phyloP scores from a whole-genome alignment of 768 basidiomycete genomes.

The Lentinula raphanica region DNA sequence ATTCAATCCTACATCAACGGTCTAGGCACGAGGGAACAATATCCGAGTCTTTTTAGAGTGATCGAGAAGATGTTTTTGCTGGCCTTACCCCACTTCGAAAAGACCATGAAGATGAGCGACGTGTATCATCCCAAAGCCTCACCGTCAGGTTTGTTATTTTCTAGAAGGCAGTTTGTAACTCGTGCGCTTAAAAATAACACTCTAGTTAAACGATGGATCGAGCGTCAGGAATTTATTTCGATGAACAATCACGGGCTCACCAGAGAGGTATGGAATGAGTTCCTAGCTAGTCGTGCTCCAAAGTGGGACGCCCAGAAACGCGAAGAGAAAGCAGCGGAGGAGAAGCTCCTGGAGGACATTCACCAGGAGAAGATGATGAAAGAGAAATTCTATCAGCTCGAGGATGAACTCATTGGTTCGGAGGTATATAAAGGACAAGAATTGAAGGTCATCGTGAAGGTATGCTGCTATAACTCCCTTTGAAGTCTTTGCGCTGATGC shows the following conservation, averaged over 20 bases:
- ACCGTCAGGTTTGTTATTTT: neutral
- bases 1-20: slow-evolving; percentile 17
- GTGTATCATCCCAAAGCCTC: neutral
- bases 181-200: neutral
- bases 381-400: neutral
- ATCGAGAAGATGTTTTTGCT: slow-evolving; percentile 14
- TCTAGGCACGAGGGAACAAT: slow-evolving; percentile 11
- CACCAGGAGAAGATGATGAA: neutral
- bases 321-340: neutral
- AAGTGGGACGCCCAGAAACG: neutral
- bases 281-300: neutral
- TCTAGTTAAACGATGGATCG: neutral
- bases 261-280: neutral
- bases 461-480: neutral
- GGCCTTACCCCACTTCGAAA: slow-evolving; percentile 12
- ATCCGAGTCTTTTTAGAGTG: slow-evolving; percentile 8
- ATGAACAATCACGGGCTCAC: neutral
- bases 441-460: slow-evolving; percentile 7
- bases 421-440: neutral
- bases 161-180: neutral
- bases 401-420: neutral
- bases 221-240: neutral
- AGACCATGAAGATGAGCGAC: neutral
- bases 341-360: neutral
- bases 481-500: neutral